A percentile compares a stretch with the other conserved stretches of the same genome.
phyloP scores from a whole-genome alignment of 2,329 filamentous ascomycete genomes.

The Aspergillus jensenii region DNA sequence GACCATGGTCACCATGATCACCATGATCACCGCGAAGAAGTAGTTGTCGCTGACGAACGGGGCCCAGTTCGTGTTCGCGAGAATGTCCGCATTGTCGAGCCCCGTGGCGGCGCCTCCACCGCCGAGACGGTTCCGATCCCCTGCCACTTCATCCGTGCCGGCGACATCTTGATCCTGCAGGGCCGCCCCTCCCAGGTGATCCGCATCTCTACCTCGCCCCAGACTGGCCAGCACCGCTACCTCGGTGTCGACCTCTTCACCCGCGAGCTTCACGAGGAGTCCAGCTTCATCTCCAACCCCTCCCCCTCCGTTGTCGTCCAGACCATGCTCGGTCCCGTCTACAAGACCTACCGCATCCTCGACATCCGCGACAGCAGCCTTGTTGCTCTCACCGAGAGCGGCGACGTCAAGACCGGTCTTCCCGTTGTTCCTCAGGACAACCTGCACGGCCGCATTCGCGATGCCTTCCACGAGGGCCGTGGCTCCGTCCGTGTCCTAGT shows the following conservation, averaged over 20 bases:
- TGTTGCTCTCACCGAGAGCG: constrained; percentile 98
- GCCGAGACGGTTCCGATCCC: constrained; percentile 95
- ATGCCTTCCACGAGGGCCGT: constrained; percentile 86
- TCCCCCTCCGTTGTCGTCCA: constrained; percentile 95
- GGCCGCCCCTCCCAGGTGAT: constrained; percentile 99
- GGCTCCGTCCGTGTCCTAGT: constrained; percentile 94
- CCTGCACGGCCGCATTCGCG: constrained; percentile 76
- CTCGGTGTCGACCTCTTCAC: constrained; percentile 99
- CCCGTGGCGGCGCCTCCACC: constrained; percentile 46
- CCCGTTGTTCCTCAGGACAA: constrained; percentile 93
- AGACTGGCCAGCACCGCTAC: constrained; percentile 99
- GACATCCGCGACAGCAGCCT: constrained; percentile 86
- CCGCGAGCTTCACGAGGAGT: constrained; percentile 99
- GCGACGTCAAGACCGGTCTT: constrained; percentile 95
- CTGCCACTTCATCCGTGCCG: constrained; percentile 99
- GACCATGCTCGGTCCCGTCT: constrained; percentile 98
- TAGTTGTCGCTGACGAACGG: constrained; percentile 43
- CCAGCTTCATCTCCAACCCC: constrained; percentile 94
- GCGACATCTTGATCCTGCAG: constrained; percentile 98
- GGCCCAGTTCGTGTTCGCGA: constrained; percentile 48
- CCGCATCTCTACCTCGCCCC: constrained; percentile 95
- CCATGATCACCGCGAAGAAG: constrained; percentile 43
- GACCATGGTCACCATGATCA: constrained; percentile 23
- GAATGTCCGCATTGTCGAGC: constrained; percentile 51
- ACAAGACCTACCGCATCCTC: constrained; percentile 99